Percentiles rank a stretch among this genome's conserved stretches.
Conservation (phyloP, 306 rosid genomes). For the Mimosa bimucronata region DNA sequence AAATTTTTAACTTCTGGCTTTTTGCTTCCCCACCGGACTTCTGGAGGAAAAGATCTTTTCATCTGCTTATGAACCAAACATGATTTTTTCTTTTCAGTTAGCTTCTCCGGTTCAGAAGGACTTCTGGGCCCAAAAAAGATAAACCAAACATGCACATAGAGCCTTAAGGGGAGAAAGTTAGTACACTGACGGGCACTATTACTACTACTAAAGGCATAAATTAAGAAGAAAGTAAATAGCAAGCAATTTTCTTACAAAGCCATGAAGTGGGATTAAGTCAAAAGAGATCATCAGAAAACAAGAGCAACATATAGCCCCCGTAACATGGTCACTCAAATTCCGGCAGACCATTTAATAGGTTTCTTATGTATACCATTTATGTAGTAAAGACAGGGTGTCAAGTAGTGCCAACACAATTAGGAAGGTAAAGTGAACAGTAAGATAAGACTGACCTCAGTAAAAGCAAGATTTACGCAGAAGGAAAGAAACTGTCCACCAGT, state of each 20-base stretch:
- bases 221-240: neutral
- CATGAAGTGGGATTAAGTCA: neutral
- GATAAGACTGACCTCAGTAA: slow-evolving; percentile 28
- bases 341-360: slow-evolving; percentile 4
- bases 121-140: too few species aligned
- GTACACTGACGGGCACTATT: too few species aligned
- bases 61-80: too few species aligned
- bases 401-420: neutral
- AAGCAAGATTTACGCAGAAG: slow-evolving; percentile 16
- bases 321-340: slow-evolving; percentile 14
- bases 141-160: too few species aligned
- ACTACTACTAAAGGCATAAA: too few species aligned
- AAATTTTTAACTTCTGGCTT: too few species aligned
- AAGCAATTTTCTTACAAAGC: neutral
- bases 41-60: too few species aligned
- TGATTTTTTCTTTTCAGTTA: too few species aligned
- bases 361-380: slow-evolving; percentile 14
- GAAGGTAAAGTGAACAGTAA: slow-evolving; percentile 30
- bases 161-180: too few species aligned
- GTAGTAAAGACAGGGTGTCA: slow-evolving; percentile 3
- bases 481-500: slow-evolving; percentile 28
- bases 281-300: neutral
- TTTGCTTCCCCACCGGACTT: too few species aligned
- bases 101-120: too few species aligned
- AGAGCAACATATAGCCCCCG: neutral